These are phyloP conservation scores for Zygnema cylindricum DNA, from an alignment of 139 green algal species.

Conservation along the genomic window DNA sequence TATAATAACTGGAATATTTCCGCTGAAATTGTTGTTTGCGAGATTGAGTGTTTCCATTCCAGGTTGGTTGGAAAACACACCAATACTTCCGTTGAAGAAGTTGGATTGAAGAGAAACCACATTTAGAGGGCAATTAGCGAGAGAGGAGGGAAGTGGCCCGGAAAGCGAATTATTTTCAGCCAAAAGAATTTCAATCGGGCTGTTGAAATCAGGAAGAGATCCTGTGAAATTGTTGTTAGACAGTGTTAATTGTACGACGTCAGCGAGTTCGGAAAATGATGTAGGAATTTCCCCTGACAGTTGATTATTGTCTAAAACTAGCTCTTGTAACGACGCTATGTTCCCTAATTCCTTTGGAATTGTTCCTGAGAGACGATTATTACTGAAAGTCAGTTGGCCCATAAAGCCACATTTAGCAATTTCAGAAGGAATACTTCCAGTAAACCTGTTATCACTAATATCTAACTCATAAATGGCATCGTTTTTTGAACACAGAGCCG, in stretches of 20 bases:
- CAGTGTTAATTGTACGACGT: background rate
- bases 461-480: background rate
- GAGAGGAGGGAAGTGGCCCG: background rate
- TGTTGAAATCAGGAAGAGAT: background rate
- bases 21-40: background rate
- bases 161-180: background rate
- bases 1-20: background rate
- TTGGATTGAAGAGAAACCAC: background rate
- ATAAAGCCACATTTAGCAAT: background rate
- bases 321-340: background rate
- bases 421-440: background rate
- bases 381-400: background rate
- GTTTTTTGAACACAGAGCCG: background rate
- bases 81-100: background rate
- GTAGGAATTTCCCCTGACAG: constrained; percentile 30
- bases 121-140: background rate
- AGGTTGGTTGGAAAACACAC: background rate
- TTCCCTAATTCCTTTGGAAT: constrained; percentile 25
- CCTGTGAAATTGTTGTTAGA: background rate
- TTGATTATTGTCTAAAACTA: constrained; percentile 8
- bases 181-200: background rate
- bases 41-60: background rate
- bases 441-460: constrained; percentile 20
- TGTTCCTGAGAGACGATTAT: background rate
- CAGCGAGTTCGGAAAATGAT: background rate